Conservation (phyloP, 2,329 filamentous ascomycete species). For the Colletotrichum australisinense region DNA sequence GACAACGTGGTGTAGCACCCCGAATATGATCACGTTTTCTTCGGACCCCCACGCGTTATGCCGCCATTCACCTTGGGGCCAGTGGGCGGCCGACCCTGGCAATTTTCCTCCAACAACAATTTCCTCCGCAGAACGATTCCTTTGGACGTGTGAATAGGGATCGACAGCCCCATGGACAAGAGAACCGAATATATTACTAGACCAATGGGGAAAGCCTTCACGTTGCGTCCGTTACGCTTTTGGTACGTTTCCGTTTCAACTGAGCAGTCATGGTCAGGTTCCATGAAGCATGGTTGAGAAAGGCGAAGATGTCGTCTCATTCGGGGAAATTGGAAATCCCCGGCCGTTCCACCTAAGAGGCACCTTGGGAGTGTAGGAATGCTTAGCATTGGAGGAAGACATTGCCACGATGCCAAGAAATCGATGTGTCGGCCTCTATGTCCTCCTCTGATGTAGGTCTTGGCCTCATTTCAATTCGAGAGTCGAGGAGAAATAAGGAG, state of each 20-base stretch:
- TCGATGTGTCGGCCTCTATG: neutral
- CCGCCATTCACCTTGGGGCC: neutral
- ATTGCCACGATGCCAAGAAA: neutral
- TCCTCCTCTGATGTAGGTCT: neutral
- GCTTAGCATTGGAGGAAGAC: neutral
- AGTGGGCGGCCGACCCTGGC: neutral
- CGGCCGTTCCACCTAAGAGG: neutral
- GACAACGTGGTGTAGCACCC: slow-evolving; percentile 2
- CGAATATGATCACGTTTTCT: neutral
- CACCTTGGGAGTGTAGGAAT: neutral
- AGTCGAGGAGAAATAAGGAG: neutral
- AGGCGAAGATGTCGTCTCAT: neutral
- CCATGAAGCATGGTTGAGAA: neutral
- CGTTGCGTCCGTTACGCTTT: neutral
- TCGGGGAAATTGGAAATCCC: slow-evolving; percentile 6
- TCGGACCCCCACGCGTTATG: neutral
- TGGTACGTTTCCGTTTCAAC: neutral
- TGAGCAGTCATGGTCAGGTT: neutral
- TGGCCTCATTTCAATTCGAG: neutral
- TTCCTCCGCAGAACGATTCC: slow-evolving; percentile 19
- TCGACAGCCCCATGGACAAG: neutral
- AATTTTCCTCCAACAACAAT: slow-evolving; percentile 30
- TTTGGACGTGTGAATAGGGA: neutral
- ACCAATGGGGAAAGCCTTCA: slow-evolving; percentile 1
- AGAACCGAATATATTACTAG: slow-evolving; percentile 18